Evolutionary conservation across 2,329 filamentous ascomycete species (phyloP).

Genomic region (Penicillium janthinellum): DNA sequence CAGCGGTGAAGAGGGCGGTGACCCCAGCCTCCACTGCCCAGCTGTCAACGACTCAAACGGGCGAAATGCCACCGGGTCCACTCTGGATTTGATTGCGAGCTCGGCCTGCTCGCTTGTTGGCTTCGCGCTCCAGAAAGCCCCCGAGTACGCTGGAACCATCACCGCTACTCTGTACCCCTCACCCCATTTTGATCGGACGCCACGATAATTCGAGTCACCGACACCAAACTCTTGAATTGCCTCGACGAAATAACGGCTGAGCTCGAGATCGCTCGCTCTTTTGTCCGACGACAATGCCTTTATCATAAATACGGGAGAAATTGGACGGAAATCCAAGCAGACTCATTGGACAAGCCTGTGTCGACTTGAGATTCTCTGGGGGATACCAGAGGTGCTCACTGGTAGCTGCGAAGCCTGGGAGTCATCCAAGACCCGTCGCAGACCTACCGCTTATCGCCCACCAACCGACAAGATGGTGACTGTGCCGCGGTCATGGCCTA

Average conservation of each 20-base stretch:
- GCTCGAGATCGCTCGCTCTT: slow-evolving; percentile 15
- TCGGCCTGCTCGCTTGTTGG: slow-evolving; percentile 5
- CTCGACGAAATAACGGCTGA: slow-evolving; percentile 2
- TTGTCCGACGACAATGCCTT: slow-evolving; percentile 21
- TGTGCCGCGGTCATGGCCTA: slow-evolving; percentile 11
- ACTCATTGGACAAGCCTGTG: background rate
- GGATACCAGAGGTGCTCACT: background rate
- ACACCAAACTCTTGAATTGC: background rate
- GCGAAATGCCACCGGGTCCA: slow-evolving; percentile 27
- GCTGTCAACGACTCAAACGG: slow-evolving; percentile 5
- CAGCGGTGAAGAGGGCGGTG: slow-evolving; percentile 27
- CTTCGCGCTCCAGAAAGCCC: background rate
- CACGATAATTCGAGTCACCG: background rate
- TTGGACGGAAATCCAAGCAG: background rate
- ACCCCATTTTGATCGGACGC: background rate
- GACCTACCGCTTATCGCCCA: background rate
- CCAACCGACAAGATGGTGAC: slow-evolving; percentile 16
- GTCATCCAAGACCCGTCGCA: slow-evolving; percentile 1
- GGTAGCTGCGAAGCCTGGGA: slow-evolving; percentile 6
- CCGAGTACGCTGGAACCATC: background rate
- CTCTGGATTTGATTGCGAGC: slow-evolving; percentile 10
- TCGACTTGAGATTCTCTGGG: background rate
- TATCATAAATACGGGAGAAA: slow-evolving; percentile 11
- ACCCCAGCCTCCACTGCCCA: slow-evolving; percentile 12
- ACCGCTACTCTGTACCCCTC: background rate